Base-by-base conservation (phyloP, 2,329 filamentous ascomycete genomes). In the Monilinia fructicola region DNA sequence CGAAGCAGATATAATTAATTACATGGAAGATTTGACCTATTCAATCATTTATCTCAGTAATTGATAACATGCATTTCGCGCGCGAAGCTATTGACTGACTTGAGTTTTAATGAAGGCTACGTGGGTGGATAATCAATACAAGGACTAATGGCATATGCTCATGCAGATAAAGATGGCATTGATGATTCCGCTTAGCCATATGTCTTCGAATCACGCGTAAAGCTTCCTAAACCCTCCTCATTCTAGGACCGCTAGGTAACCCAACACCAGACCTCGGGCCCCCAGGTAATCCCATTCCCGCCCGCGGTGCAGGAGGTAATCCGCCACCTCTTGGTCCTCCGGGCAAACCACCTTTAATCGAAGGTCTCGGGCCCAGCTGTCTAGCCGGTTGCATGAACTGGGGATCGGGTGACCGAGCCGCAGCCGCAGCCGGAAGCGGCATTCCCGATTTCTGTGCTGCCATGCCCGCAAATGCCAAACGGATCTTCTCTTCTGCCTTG, bases 401-500 rank as follows among this genome's bases (percentile, higher is more conserved):
- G 16, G 28, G 1, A 53, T 11, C 3, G 10, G 18, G n/a, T 6
- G 35, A n/a, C 18, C 14, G 7, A 44, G 63, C 54, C 38, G 42
- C 42, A 46, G 16, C 14, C 35, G 35, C 38, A 3, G 42, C 16
- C 23, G 35, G 50, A 53, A 31, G 50, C 9, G 59, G 21, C 1
- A 54, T 35, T 10, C 54, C 53, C 14, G 52, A 50, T 53, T 58
- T 70, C 54, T 69, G 53, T n/a, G 65, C 50, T 12, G 69, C 69
- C 55, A 70, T 54, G 0, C 59, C 64, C 35, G 69, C 69, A 54
- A 70, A 70, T 0, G 69, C 69, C 46, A 54, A 35, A 9, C 60
- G 55, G 21, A 70, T 70, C 38, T 69, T 70, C 48, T 65, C 66
- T 28, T 70, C 69, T 1, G 69, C 69, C 48, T 66, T 69, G 5